Conservation (phyloP, 129 eudicot species). For the Lactuca saligna region DNA sequence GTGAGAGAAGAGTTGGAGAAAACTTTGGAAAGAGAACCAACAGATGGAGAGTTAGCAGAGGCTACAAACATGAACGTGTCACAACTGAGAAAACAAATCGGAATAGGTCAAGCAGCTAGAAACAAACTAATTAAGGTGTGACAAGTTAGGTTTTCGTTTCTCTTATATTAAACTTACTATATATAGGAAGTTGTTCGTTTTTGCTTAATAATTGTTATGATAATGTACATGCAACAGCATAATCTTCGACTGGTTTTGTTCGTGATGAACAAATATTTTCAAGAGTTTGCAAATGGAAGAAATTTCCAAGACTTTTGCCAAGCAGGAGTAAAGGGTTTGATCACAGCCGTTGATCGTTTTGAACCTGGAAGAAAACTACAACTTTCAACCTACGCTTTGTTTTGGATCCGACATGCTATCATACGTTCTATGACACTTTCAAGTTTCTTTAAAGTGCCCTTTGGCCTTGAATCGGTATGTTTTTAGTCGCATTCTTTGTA, state of each 20-base stretch:
- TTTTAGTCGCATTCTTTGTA: background rate
- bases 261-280: constrained; percentile 92
- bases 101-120: constrained; percentile 81
- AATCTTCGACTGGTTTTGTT: constrained; percentile 89
- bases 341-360: constrained; percentile 91
- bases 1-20: constrained; percentile 65
- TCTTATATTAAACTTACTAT: background rate
- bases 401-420: constrained; percentile 94
- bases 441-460: constrained; percentile 80
- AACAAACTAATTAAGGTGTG: constrained; percentile 86
- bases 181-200: background rate
- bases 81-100: constrained; percentile 63
- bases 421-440: constrained; percentile 86
- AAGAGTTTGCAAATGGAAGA: constrained; percentile 77
- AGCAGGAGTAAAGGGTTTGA: constrained; percentile 95
- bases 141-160: constrained; percentile 23
- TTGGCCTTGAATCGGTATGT: constrained; percentile 95
- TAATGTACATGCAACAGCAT: constrained; percentile 83
- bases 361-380: constrained; percentile 76
- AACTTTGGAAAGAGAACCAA: constrained; percentile 72
- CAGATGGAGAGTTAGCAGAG: constrained; percentile 76
- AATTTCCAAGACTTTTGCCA: constrained; percentile 89
- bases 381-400: constrained; percentile 88
- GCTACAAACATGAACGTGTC: constrained; percentile 60
- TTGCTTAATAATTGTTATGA: constrained; percentile 1